These are phyloP conservation scores for Pilaira anomala DNA, from an alignment of 192 early-diverging fungal species.

Conservation along the genomic window DNA sequence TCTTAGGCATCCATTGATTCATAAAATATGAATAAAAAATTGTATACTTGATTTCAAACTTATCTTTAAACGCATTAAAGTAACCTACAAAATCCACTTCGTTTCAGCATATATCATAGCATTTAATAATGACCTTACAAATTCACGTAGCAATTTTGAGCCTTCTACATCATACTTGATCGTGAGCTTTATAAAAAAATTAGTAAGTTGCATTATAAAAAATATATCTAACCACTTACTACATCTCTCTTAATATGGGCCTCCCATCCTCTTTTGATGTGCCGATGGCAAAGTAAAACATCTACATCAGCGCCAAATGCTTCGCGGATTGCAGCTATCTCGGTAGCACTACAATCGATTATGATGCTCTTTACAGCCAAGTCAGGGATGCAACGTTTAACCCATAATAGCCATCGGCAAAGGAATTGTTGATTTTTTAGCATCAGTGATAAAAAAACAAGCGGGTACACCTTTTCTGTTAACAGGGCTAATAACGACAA, in stretches of 20 bases:
- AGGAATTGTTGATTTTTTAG: too few species aligned
- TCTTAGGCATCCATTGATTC: background rate
- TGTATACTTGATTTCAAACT: background rate
- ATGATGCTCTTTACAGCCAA: background rate
- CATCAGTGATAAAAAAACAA: too few species aligned
- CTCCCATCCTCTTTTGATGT: background rate
- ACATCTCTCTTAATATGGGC: background rate
- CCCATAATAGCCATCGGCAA: background rate
- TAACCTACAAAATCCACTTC: background rate
- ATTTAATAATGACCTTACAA: background rate
- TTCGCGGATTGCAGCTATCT: background rate
- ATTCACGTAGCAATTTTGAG: background rate
- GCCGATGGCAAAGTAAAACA: background rate
- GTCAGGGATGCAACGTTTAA: background rate
- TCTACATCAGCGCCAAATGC: background rate
- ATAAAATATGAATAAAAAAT: background rate
- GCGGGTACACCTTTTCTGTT: too few species aligned
- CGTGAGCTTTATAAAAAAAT: background rate
- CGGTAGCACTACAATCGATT: background rate
- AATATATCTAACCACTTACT: background rate
- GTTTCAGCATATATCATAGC: constrained; percentile 5
- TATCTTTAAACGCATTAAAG: background rate
- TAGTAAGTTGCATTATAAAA: background rate
- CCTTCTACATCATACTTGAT: background rate
- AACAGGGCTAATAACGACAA: too few species aligned